A percentile compares a stretch with the other conserved stretches of the same genome.
Evolutionary conservation across 208 protist species (phyloP).

Genomic region (Blastocrithidia nonstop): DNA sequence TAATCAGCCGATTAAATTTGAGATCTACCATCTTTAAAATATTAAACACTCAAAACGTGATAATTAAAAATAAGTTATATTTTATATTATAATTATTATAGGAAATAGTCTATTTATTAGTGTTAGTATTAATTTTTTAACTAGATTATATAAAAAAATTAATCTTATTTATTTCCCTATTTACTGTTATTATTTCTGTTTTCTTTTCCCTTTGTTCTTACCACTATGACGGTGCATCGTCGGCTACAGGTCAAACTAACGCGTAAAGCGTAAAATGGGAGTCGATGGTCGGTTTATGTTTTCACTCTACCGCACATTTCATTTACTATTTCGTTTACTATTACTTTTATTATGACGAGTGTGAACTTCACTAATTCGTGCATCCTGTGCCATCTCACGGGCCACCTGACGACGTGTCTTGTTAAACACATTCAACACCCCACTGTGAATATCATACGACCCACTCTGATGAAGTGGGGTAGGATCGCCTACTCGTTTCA

Average conservation of each 20-base stretch:
- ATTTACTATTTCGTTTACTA: slow-evolving; percentile 49
- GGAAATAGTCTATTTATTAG: too few relatives aligned
- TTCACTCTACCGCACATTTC: slow-evolving; percentile 27
- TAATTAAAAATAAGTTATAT: too few relatives aligned
- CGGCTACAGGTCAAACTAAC: slow-evolving; percentile 59
- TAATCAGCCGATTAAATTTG: too few relatives aligned
- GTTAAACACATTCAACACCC: slow-evolving; percentile 61
- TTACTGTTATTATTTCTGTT: too few relatives aligned
- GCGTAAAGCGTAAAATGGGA: slow-evolving; percentile 37
- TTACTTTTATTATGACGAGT: slow-evolving; percentile 27
- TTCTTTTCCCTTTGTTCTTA: too few relatives aligned
- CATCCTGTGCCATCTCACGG: slow-evolving; percentile 55
- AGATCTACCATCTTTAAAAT: too few relatives aligned
- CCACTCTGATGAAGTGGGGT: slow-evolving; percentile 75
- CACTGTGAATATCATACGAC: slow-evolving; percentile 40
- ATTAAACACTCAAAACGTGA: too few relatives aligned
- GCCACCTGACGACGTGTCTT: slow-evolving; percentile 72
- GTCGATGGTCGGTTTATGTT: slow-evolving; percentile 53
- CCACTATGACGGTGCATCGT: slow-evolving; percentile 4
- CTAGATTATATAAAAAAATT: too few relatives aligned
- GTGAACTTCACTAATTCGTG: slow-evolving; percentile 28
- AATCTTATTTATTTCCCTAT: too few relatives aligned
- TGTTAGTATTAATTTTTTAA: too few relatives aligned
- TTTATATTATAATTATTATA: too few relatives aligned
- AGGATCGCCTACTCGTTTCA: slow-evolving; percentile 64